Percentiles rank a stretch among this genome's conserved stretches.
Conservation (phyloP, 441 rosid genomes). For the Gossypium laxum region DNA sequence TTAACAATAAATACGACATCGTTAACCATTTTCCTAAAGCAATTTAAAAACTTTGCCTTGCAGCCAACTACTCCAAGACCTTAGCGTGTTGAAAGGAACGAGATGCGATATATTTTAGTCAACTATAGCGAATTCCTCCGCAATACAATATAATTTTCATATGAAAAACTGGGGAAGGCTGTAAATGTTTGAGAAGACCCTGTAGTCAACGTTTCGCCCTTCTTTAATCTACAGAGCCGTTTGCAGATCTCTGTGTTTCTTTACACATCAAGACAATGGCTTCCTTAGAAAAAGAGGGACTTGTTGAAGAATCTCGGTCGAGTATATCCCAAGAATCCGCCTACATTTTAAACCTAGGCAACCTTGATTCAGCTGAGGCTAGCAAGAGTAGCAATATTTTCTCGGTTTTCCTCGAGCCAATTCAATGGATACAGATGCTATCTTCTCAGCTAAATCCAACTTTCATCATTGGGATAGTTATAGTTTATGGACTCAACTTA, state of each 20-base stretch:
- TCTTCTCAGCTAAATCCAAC: slow-evolving; percentile 24
- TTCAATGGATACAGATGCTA: slow-evolving; percentile 66
- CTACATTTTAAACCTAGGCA: slow-evolving; percentile 7
- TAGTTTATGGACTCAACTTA: slow-evolving; percentile 69
- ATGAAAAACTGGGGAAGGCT: neutral
- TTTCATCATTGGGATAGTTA: slow-evolving; percentile 41
- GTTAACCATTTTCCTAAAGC: no score
- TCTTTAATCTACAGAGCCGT: neutral
- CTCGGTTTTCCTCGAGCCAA: slow-evolving; percentile 43
- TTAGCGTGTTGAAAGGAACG: no score
- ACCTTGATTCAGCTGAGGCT: neutral
- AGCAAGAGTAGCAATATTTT: slow-evolving; percentile 8
- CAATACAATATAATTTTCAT: neutral
- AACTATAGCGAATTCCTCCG: neutral
- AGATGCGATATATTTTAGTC: neutral
- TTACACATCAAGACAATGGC: neutral
- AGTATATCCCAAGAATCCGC: neutral
- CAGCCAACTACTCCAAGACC: no score
- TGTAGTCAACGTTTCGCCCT: neutral
- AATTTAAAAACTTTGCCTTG: no score
- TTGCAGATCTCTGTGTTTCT: neutral
- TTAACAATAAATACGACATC: no score
- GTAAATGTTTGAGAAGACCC: neutral
- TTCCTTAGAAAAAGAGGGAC: neutral
- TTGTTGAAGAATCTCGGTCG: neutral